Conservation (phyloP, 192 early-diverging fungal genomes). For the Linderina pennispora region DNA sequence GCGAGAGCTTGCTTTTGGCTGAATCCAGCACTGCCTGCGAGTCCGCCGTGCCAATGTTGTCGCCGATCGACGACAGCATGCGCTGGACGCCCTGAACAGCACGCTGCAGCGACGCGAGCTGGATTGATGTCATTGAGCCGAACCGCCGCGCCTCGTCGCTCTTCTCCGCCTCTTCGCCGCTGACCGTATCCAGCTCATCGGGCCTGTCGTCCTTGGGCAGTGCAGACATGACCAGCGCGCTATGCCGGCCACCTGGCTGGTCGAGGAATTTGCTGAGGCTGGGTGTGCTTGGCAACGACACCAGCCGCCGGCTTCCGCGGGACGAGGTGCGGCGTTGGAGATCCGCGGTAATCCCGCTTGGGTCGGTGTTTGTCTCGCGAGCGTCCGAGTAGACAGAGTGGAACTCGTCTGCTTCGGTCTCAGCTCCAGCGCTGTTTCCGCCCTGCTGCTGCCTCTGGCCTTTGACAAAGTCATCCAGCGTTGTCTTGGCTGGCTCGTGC, state of each 20-base stretch:
- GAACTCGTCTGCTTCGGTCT: slow-evolving; percentile 26
- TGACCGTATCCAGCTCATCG: too few species aligned
- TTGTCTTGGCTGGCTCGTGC: background rate
- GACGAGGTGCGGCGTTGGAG: background rate
- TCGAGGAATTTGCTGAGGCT: background rate
- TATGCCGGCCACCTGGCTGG: background rate
- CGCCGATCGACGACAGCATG: slow-evolving; percentile 39
- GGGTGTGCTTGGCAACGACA: background rate
- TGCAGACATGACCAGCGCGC: background rate
- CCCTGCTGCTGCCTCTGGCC: slow-evolving; percentile 7
- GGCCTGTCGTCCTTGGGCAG: too few species aligned
- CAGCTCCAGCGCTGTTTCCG: slow-evolving; percentile 8
- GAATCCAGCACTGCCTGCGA: slow-evolving; percentile 27
- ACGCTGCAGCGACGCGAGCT: slow-evolving; percentile 41
- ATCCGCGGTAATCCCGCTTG: too few species aligned
- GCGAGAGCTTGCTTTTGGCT: slow-evolving; percentile 28
- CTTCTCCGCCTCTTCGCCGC: too few species aligned
- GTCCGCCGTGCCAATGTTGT: slow-evolving; percentile 28
- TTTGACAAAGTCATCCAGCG: slow-evolving; percentile 10
- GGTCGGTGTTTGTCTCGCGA: too few species aligned
- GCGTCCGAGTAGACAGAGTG: slow-evolving; percentile 27
- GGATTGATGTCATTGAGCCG: slow-evolving; percentile 15
- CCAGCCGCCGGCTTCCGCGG: background rate
- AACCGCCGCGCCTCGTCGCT: too few species aligned
- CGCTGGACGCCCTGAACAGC: slow-evolving; percentile 40